These are phyloP conservation scores for Rhododendron ferrugineum DNA, from an alignment of 148 eudicot species.

Conservation along the genomic window DNA sequence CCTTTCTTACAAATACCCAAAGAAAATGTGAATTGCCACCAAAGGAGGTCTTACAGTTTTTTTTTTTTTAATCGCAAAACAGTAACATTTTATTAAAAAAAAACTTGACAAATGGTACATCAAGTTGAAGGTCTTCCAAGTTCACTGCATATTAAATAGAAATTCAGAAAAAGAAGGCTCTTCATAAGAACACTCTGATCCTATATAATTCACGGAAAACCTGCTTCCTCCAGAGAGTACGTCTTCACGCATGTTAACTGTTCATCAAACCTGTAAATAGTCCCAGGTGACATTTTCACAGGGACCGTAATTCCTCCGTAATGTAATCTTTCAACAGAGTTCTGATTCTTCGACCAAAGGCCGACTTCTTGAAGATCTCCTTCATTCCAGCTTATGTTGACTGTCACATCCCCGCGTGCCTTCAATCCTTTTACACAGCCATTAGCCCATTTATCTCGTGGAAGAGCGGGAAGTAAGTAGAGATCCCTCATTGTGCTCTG, in stretches of 20 bases:
- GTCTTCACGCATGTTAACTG: slow-evolving; percentile 39
- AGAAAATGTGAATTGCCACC: neutral
- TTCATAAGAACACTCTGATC: neutral
- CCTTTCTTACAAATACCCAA: neutral
- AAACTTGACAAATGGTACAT: too few species aligned
- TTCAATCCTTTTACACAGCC: slow-evolving; percentile 82
- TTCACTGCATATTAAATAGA: neutral
- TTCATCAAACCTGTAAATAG: slow-evolving; percentile 42
- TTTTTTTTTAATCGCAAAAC: too few species aligned
- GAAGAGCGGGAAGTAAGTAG: slow-evolving; percentile 75
- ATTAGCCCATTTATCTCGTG: slow-evolving; percentile 60
- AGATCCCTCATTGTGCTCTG: slow-evolving; percentile 76
- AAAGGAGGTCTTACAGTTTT: neutral
- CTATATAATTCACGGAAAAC: neutral
- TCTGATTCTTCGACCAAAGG: slow-evolving; percentile 37
- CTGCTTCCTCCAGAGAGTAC: slow-evolving; percentile 17
- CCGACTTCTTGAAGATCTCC: slow-evolving; percentile 67
- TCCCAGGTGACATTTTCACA: slow-evolving; percentile 35
- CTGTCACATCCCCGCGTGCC: slow-evolving; percentile 70
- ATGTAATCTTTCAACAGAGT: slow-evolving; percentile 39
- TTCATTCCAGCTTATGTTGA: slow-evolving; percentile 61
- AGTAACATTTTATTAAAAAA: too few species aligned
- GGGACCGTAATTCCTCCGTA: slow-evolving; percentile 39
- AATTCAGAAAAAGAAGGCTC: neutral
- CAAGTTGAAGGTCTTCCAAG: neutral